Percentiles rank a stretch among this genome's conserved stretches.
These are phyloP conservation scores for Aphanomyces cochlioides DNA, from an alignment of 352 stramenopile genomes.

Conservation along the genomic window DNA sequence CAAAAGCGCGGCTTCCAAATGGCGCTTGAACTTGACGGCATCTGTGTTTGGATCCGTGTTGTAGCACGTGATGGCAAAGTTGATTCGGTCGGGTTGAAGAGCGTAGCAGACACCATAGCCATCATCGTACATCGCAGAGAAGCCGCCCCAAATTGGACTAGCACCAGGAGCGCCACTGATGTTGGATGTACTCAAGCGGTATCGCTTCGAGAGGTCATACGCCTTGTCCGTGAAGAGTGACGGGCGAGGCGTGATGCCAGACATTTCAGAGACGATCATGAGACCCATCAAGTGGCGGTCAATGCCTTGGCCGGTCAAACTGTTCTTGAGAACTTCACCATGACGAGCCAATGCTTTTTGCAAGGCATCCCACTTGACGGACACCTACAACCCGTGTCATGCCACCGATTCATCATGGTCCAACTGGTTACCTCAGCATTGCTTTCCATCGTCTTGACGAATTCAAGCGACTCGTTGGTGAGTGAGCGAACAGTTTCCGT, in stretches of 20 bases:
- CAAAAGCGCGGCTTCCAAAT: constrained; percentile 91
- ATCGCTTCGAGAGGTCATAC: constrained; percentile 93
- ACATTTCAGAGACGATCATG: constrained; percentile 91
- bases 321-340: constrained; percentile 87
- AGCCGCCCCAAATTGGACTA: constrained; percentile 95
- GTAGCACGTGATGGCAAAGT: constrained; percentile 94
- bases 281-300: constrained; percentile 96
- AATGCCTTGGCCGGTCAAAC: constrained; percentile 84
- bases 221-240: constrained; percentile 92
- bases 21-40: constrained; percentile 81
- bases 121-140: constrained; percentile 93
- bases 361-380: constrained; percentile 85
- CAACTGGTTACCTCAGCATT: constrained; percentile 15
- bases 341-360: constrained; percentile 86
- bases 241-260: constrained; percentile 80
- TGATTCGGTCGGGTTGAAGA: constrained; percentile 91
- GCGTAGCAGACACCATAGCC: constrained; percentile 96
- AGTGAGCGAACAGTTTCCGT: constrained; percentile 91
- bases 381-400: constrained; percentile 31
- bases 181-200: constrained; percentile 94
- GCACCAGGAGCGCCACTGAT: constrained; percentile 90
- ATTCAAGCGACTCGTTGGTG: constrained; percentile 85
- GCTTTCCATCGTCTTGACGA: constrained; percentile 86
- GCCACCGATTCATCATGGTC: too few species aligned
- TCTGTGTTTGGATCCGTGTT: constrained; percentile 75